Evolutionary conservation across 2,329 filamentous ascomycete species (phyloP).

Genomic region (Rutstroemia sp.): DNA sequence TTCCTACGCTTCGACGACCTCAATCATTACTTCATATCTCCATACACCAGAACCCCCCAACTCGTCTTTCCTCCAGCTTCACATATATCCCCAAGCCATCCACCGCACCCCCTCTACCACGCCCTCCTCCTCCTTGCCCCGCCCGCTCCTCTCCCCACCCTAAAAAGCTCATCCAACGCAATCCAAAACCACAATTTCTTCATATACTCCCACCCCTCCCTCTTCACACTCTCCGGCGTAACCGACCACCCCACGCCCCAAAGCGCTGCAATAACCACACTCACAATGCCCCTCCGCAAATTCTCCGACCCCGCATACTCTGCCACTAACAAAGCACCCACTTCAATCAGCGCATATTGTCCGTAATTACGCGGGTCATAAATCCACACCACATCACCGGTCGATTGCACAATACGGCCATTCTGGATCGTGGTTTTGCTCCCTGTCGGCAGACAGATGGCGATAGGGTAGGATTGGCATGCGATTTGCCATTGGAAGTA

Average conservation of each 20-base stretch:
- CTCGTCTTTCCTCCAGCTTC: neutral
- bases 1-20: no score
- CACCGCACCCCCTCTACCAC: neutral
- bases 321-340: slow-evolving; percentile 7
- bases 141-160: neutral
- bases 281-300: slow-evolving; percentile 9
- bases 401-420: neutral
- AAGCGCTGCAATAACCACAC: slow-evolving; percentile 10
- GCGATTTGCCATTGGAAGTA: slow-evolving; percentile 20
- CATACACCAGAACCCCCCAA: no score
- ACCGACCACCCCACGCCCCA: slow-evolving; percentile 17
- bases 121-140: neutral
- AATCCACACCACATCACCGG: slow-evolving; percentile 9
- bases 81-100: neutral
- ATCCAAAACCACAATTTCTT: slow-evolving; percentile 21
- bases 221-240: slow-evolving; percentile 12
- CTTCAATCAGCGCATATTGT: slow-evolving; percentile 11
- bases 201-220: slow-evolving; percentile 13
- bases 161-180: slow-evolving; percentile 16
- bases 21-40: no score
- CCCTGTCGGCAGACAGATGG: neutral
- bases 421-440: neutral
- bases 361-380: slow-evolving; percentile 18
- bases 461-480: slow-evolving; percentile 10
- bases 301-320: slow-evolving; percentile 13